Evolutionary conservation across 2,329 filamentous ascomycete genomes (phyloP), one percentile per base, ranked within the genome.

Genomic region (Didymella arachidicola): DNA sequence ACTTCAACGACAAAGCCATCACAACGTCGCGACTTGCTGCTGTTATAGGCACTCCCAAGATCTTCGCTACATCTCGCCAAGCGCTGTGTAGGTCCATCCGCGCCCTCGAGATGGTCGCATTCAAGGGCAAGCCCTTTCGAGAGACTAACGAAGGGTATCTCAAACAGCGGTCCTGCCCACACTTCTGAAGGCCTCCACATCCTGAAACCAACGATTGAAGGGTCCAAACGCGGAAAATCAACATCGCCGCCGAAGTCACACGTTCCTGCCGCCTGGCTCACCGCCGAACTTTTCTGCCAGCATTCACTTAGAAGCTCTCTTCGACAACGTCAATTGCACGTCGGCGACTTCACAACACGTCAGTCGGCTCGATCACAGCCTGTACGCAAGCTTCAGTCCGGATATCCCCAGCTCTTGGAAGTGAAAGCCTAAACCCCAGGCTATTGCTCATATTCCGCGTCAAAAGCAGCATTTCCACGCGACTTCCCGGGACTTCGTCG

Each of bases 61-160:
- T 47, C 39, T 26, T 60, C 38, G 63, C 57, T 64, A 62, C 63
- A 62, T 68, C 61, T 64, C 67, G 62, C 61, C 57, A 60, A 65
- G 67, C 67, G 65, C 66, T 68, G 67, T 68, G 70, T 72, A 72
- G 67, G 67, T 73, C 59, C 49, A 62, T 64, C 65, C 66, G 63
- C 65, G 62, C 69, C 66, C 70, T 62, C 66, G 61, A 69, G 65
- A 72, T 68, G 65, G 70, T 70, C 61, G 60, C 59, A 62, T 60
- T 64, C 57, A 62, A 69, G 64, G 65, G 67, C 71, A 62, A 65
- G 65, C 66, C 67, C 70, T 70, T 66, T 65, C 63, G 68, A 64
- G 64, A 69, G 62, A 72, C 70, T 71, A 67, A 72, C 70, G 61
- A 67, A 61, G 56, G 63, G 62, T 63, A 58, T 67, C 61, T 64